Percentiles rank a stretch among this genome's conserved stretches.
Evolutionary conservation across 1,284 basidiomycete species (phyloP).

Genomic region (Ustilago nuda): DNA sequence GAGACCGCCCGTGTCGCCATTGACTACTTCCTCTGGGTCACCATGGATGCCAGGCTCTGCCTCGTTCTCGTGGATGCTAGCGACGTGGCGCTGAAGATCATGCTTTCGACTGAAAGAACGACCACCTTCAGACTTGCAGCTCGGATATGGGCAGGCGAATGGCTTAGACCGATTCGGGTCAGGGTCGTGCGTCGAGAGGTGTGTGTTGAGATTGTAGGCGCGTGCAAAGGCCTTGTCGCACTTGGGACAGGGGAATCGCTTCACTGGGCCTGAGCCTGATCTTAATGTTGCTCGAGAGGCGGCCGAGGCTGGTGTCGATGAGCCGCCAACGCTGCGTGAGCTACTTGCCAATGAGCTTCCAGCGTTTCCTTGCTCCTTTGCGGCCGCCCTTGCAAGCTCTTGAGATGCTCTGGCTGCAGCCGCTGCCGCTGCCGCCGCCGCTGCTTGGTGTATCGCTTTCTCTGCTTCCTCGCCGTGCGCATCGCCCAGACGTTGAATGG

Average conservation of each 20-base stretch:
- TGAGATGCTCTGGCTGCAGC: constrained; percentile 43
- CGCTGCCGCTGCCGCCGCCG: constrained; percentile 30
- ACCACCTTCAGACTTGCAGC: constrained; percentile 74
- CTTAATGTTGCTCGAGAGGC: constrained; percentile 12
- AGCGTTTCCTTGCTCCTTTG: constrained; percentile 17
- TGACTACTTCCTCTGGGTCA: constrained; percentile 52
- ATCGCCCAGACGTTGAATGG: constrained; percentile 49
- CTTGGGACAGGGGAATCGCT: constrained; percentile 63
- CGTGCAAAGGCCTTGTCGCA: constrained; percentile 79
- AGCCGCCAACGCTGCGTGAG: constrained; percentile 1
- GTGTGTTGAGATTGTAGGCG: constrained; percentile 90
- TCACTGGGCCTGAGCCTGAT: constrained; percentile 30
- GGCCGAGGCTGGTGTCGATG: constrained; percentile 12
- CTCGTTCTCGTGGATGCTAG: constrained; percentile 77
- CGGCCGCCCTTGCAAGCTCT: constrained; percentile 42
- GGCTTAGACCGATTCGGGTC: constrained; percentile 80
- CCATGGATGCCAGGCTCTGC: constrained; percentile 60
- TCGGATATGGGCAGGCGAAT: constrained; percentile 81
- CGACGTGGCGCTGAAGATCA: constrained; percentile 84
- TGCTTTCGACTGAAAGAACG: constrained; percentile 90
- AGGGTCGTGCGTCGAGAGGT: constrained; percentile 88
- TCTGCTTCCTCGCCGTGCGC: constrained; percentile 41
- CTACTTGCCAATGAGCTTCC: neutral
- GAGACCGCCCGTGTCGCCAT: constrained; percentile 52
- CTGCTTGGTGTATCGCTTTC: constrained; percentile 50